phyloP scores from a whole-genome alignment of 495 filamentous ascomycete genomes.

The Penicillium arizonense region DNA sequence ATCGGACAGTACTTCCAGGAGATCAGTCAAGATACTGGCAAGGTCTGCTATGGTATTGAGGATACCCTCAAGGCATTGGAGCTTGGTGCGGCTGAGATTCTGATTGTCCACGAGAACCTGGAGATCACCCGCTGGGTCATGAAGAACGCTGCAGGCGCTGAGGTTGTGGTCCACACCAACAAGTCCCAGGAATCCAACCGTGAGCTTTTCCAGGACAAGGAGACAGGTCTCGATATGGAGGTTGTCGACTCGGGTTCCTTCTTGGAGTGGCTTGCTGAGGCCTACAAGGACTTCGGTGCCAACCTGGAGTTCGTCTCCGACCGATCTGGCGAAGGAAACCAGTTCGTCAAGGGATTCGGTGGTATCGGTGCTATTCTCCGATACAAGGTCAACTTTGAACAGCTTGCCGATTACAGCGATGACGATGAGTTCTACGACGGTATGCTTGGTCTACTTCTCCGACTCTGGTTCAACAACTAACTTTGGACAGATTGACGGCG shows the following conservation, averaged over 20 bases:
- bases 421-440: constrained; percentile 99
- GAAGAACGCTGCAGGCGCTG: constrained; percentile 67
- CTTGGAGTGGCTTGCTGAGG: constrained; percentile 97
- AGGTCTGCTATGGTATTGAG: constrained; percentile 95
- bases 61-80: constrained; percentile 98
- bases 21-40: constrained; percentile 94
- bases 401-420: constrained; percentile 89
- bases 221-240: constrained; percentile 96
- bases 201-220: constrained; percentile 87
- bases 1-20: constrained; percentile 98
- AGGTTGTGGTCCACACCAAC: constrained; percentile 80
- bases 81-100: constrained; percentile 85
- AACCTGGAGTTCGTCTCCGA: constrained; percentile 98
- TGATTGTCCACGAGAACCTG: constrained; percentile 98
- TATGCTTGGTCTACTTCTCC: constrained; percentile 31
- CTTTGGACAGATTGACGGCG: constrained; percentile 77
- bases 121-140: constrained; percentile 89
- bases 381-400: constrained; percentile 99
- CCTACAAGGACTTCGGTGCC: constrained; percentile 95
- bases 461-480: constrained; percentile 9
- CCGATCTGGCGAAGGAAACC: constrained; percentile 93
- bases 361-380: constrained; percentile 95
- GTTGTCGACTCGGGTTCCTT: constrained; percentile 79
- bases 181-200: constrained; percentile 82
- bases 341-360: constrained; percentile 99